Evolutionary conservation across 2,329 filamentous ascomycete species (phyloP), one percentile per base, ranked within the genome.

Genomic region (Sordariomycetes sp.): DNA sequence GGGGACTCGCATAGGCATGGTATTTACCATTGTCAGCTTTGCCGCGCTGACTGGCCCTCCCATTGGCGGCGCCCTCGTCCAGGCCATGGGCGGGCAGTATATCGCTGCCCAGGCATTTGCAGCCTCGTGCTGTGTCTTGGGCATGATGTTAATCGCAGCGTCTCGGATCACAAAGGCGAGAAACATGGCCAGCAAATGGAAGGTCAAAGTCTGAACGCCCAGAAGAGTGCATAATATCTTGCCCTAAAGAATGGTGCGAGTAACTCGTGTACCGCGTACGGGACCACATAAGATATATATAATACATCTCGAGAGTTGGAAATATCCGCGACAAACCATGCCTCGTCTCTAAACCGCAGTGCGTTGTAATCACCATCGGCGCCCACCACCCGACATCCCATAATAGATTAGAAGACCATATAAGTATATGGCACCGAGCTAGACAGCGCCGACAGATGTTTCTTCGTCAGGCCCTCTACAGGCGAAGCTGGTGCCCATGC

Each of bases 1-100:
- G 20, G 81, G 80, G 0, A 78, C 79, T 2, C 69, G 80, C 10
- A 80, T 83, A 66, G 81, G 81, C 53, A 83, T 84, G 80, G 71
- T 76, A 0, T 83, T 84, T 53, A 80, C 77, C 0, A 76, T 81
- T 55, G 76, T 76, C 60, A 80, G 78, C 61, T 78, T 81, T 54
- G 76, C 78, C 1, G 73, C 74, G n/a, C 67, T 83, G 37, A 77
- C 74, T 1, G 79, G 79, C 0, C 76, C 78, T 18, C 79, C 79
- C 0, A 76, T 81, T 25, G 75, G 75, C 0, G 79, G 79, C 0
- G 76, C 76, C 1, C 71, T 82, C 20, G 74, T 82, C 43, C 68
- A 72, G 1, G 69, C 69, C 0, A 61, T 66, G 34, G 71, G 66
- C 0, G 77, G 76, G 0, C 65, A 62, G 6, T 82, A 79, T 52